These are phyloP conservation scores for Fraxinus greggii DNA, from an alignment of 305 asterid species.

Conservation along the genomic window DNA sequence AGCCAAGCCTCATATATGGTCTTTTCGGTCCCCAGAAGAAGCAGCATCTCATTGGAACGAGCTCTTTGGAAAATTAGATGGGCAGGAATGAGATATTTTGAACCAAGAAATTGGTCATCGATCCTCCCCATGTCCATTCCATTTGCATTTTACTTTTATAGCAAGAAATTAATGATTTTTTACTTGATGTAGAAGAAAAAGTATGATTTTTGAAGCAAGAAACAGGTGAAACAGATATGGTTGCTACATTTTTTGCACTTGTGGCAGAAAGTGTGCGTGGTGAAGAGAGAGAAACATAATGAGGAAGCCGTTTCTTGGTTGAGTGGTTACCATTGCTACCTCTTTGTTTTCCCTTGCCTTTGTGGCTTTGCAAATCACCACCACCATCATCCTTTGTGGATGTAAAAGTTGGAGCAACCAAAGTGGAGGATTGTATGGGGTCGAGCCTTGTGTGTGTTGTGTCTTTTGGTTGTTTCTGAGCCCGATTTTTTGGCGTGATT, in stretches of 20 bases:
- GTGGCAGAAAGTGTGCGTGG: too few relatives aligned
- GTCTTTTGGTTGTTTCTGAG: too few relatives aligned
- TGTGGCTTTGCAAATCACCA: too few relatives aligned
- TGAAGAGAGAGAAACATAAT: too few relatives aligned
- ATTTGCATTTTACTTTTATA: background rate
- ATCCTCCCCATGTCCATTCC: background rate
- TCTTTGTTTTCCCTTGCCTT: too few relatives aligned
- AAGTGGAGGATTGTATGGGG: too few relatives aligned
- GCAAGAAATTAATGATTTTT: background rate
- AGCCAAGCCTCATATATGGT: conserved; percentile 61
- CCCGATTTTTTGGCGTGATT: too few relatives aligned
- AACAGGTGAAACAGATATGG: background rate
- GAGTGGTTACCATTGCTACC: too few relatives aligned
- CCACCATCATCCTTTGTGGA: too few relatives aligned
- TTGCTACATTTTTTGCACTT: background rate
- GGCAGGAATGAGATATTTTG: conserved; percentile 17
- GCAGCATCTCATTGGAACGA: conserved; percentile 55
- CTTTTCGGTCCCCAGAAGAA: conserved; percentile 61
- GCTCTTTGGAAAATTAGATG: conserved; percentile 58
- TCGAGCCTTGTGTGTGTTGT: too few relatives aligned
- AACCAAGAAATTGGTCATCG: background rate
- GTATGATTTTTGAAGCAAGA: background rate
- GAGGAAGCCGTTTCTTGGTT: too few relatives aligned
- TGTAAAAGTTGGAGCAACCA: too few relatives aligned
- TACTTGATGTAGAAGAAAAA: background rate